phyloP scores from a whole-genome alignment of 2,329 filamentous ascomycete genomes.

The Verticillium nubilum region DNA sequence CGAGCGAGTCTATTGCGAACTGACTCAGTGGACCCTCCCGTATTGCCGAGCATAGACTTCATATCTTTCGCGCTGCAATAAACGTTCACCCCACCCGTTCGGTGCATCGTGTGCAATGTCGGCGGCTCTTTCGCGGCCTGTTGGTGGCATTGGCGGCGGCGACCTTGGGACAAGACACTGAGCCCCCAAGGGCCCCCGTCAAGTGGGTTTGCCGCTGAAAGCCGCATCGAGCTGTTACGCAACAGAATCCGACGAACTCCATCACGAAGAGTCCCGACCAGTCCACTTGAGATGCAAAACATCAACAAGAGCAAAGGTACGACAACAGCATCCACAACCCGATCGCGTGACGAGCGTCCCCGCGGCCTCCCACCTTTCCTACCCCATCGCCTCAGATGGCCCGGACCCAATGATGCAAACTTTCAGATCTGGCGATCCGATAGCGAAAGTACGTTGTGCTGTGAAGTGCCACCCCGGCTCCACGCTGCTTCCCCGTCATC shows the following conservation, averaged over 20 bases:
- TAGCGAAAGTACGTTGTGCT: background rate
- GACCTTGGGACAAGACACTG: background rate
- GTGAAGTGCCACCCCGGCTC: background rate
- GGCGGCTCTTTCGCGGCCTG: slow-evolving; percentile 2
- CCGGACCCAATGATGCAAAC: background rate
- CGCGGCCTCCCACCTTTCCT: background rate
- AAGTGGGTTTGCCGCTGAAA: background rate
- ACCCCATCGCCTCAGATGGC: background rate
- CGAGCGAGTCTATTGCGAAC: background rate
- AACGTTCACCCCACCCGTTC: background rate
- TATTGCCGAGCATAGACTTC: background rate
- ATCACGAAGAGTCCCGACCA: background rate
- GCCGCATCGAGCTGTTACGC: slow-evolving; percentile 1
- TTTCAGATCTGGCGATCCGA: background rate
- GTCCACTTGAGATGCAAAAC: background rate
- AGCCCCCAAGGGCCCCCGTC: background rate
- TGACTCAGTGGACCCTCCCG: background rate
- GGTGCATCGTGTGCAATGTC: background rate
- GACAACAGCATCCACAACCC: background rate
- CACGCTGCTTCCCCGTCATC: background rate
- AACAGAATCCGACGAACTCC: background rate
- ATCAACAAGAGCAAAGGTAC: background rate
- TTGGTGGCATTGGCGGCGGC: slow-evolving; percentile 1
- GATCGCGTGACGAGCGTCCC: background rate
- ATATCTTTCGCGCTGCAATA: background rate